Conservation (phyloP, 129 eudicot genomes). For the Calendula officinalis region DNA sequence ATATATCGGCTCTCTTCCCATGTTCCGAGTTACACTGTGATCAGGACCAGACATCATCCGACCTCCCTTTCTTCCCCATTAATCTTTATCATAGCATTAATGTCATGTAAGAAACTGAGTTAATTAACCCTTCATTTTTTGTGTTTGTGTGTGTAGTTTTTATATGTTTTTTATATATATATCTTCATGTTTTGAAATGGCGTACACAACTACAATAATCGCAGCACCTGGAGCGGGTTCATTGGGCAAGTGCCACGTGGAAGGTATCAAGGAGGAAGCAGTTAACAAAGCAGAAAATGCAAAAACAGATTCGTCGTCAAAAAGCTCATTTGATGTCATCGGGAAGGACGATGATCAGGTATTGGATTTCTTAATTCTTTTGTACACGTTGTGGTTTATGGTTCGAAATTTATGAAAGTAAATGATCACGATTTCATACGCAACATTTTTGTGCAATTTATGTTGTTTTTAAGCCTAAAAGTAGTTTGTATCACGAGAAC, state of each 20-base stretch:
- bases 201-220: too few relatives aligned
- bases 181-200: neutral
- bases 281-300: neutral
- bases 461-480: neutral
- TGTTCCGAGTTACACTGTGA: too few relatives aligned
- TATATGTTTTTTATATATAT: neutral
- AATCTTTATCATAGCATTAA: neutral
- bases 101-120: neutral
- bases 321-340: neutral
- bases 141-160: neutral
- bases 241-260: neutral
- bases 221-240: too few relatives aligned
- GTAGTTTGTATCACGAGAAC: neutral
- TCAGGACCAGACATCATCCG: too few relatives aligned
- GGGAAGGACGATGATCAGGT: constrained; percentile 22
- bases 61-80: too few relatives aligned
- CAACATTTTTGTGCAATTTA: neutral
- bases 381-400: neutral
- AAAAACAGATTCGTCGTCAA: neutral
- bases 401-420: neutral
- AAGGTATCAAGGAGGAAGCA: neutral
- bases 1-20: too few relatives aligned
- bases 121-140: neutral
- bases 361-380: neutral
- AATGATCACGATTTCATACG: neutral